Percentiles rank a stretch among this genome's conserved stretches.
phyloP scores from a whole-genome alignment of 2,329 filamentous ascomycete genomes.

The Colletotrichum cereale region DNA sequence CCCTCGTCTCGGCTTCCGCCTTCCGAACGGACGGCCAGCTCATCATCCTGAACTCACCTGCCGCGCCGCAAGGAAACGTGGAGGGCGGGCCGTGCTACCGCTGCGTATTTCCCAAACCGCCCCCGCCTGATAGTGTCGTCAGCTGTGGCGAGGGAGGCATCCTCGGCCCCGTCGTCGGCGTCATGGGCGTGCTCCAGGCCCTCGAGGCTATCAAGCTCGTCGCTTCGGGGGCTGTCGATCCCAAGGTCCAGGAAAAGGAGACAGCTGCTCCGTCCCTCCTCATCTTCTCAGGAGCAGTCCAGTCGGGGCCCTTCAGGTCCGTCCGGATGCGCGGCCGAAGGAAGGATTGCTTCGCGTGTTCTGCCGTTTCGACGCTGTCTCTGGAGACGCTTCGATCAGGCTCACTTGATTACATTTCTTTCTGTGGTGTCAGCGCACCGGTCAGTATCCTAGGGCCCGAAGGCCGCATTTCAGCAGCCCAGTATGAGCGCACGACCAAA shows the following conservation, averaged over 20 bases:
- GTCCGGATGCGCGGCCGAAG: conserved; percentile 80
- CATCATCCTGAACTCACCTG: conserved; percentile 87
- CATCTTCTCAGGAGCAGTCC: conserved; percentile 61
- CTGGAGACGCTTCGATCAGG: conserved; percentile 71
- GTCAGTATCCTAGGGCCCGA: conserved; percentile 69
- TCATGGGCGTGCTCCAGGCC: conserved; percentile 93
- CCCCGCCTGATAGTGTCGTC: conserved; percentile 83
- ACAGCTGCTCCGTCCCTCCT: conserved; percentile 51
- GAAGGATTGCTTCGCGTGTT: conserved; percentile 82
- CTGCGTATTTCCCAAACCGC: conserved; percentile 90
- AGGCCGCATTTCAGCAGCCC: conserved; percentile 75
- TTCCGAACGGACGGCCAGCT: conserved; percentile 91
- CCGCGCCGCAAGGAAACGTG: conserved; percentile 67
- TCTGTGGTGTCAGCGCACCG: conserved; percentile 77
- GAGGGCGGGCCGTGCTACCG: conserved; percentile 88
- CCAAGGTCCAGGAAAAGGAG: conserved; percentile 38
- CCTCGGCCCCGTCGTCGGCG: conserved; percentile 89
- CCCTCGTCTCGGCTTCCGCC: conserved; percentile 90
- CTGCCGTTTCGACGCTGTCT: conserved; percentile 71
- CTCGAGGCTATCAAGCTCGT: conserved; percentile 91
- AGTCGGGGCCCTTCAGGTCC: conserved; percentile 71
- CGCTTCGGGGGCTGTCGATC: conserved; percentile 53
- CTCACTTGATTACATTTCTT: conserved; percentile 84
- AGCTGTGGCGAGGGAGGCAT: conserved; percentile 95
- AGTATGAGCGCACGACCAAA: conserved; percentile 62